A percentile compares a stretch with the other conserved stretches of the same genome.
These are phyloP conservation scores for Fonsecaea erecta DNA, from an alignment of 2,329 filamentous ascomycete species.

Conservation along the genomic window DNA sequence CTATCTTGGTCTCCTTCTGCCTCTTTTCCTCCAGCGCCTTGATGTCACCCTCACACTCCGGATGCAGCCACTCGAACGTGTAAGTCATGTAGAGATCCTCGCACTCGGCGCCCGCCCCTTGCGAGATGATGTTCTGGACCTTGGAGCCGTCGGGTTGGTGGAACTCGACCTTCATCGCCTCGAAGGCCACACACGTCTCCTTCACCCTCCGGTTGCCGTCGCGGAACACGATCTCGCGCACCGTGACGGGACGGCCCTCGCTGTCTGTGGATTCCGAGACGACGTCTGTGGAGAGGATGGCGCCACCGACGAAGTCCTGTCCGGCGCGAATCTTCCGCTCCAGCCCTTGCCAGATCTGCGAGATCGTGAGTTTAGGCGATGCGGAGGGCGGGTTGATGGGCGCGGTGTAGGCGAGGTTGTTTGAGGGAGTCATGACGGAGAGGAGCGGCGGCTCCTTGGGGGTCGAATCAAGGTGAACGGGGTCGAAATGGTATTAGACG, in stretches of 20 bases:
- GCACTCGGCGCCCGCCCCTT: conserved; percentile 41
- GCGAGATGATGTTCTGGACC: conserved; percentile 42
- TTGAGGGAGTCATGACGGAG: conserved; percentile 34
- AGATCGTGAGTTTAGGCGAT: conserved; percentile 39
- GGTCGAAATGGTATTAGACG: background rate
- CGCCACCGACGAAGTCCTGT: conserved; percentile 40
- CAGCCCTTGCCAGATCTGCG: conserved; percentile 46
- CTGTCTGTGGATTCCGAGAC: conserved; percentile 31
- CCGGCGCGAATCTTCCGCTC: conserved; percentile 39
- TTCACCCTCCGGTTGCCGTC: conserved; percentile 36
- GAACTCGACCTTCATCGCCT: conserved; percentile 40
- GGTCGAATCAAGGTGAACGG: background rate
- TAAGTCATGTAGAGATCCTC: conserved; percentile 49
- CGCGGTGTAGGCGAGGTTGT: conserved; percentile 46
- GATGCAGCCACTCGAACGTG: conserved; percentile 48
- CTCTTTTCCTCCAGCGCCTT: conserved; percentile 21
- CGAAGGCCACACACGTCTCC: conserved; percentile 37
- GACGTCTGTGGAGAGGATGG: conserved; percentile 37
- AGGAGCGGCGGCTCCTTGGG: background rate
- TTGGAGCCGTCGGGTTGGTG: conserved; percentile 37
- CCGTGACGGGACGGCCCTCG: conserved; percentile 34
- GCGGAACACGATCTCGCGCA: conserved; percentile 39
- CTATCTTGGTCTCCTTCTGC: conserved; percentile 32
- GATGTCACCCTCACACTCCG: conserved; percentile 34
- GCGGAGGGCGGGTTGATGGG: conserved; percentile 45